Percentiles rank a stretch among this genome's conserved stretches.
phyloP scores from a whole-genome alignment of 2,329 filamentous ascomycete species.

The Conoideocrella luteorostrata region DNA sequence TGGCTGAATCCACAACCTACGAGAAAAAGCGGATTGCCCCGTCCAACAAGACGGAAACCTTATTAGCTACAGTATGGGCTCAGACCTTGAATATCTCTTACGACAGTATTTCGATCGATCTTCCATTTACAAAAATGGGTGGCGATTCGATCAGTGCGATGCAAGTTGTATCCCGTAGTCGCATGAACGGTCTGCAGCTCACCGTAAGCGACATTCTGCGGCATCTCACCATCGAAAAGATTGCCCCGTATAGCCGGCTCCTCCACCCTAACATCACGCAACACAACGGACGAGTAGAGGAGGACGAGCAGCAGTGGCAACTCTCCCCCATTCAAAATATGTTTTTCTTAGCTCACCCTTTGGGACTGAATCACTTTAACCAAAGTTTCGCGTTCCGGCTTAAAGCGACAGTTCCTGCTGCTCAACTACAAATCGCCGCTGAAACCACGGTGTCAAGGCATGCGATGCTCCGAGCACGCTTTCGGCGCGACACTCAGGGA shows the following conservation, averaged over 20 bases:
- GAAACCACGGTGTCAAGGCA: conserved; percentile 23
- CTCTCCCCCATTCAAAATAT: conserved; percentile 39
- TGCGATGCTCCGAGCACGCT: conserved; percentile 30
- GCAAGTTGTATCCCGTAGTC: conserved; percentile 32
- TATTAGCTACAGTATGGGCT: too few species aligned
- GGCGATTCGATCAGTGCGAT: conserved; percentile 41
- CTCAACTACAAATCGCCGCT: conserved; percentile 16
- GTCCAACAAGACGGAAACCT: too few species aligned
- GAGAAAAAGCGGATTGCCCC: too few species aligned
- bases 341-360: conserved; percentile 29
- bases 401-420: conserved; percentile 8
- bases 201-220: conserved; percentile 27
- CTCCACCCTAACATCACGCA: background rate
- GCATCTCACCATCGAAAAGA: conserved; percentile 20
- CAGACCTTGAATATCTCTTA: too few species aligned
- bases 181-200: conserved; percentile 21
- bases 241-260: conserved; percentile 11
- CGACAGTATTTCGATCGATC: conserved; percentile 21
- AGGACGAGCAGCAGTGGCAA: conserved; percentile 23
- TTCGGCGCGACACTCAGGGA: conserved; percentile 6
- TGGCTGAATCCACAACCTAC: too few species aligned
- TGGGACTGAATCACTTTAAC: conserved; percentile 32
- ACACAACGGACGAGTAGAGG: conserved; percentile 4
- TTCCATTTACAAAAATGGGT: conserved; percentile 32
- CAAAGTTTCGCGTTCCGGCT: conserved; percentile 34